Evolutionary conservation across 345 rosid genomes (phyloP).

Genomic region (Laguncularia racemosa): DNA sequence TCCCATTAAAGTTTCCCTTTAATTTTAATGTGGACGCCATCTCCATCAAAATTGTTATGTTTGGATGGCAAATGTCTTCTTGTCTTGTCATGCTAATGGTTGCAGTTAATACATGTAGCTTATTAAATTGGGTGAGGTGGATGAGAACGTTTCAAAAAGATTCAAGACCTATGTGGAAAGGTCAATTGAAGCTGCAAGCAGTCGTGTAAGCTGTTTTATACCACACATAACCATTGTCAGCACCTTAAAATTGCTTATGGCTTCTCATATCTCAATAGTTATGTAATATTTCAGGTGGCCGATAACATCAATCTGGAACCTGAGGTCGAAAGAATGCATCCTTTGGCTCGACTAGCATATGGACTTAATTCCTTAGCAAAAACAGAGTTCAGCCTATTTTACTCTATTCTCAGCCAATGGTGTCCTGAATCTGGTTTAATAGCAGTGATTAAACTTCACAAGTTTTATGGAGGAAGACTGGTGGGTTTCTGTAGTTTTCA

Average conservation of each 20-base stretch:
- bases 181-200: conserved; percentile 62
- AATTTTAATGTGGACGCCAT: no score
- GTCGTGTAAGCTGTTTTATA: conserved; percentile 45
- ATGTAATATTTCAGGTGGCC: conserved; percentile 40
- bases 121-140: conserved; percentile 28
- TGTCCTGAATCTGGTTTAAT: conserved; percentile 60
- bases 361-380: conserved; percentile 67
- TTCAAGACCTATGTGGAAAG: conserved; percentile 55
- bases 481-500: conserved; percentile 34
- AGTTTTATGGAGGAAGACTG: conserved; percentile 85
- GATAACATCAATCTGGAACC: conserved; percentile 45
- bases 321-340: conserved; percentile 49
- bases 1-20: no score
- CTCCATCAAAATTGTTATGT: no score
- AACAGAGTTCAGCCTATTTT: conserved; percentile 60
- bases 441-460: conserved; percentile 57
- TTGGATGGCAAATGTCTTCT: not conserved
- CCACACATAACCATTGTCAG: conserved; percentile 1
- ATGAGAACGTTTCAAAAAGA: conserved; percentile 35
- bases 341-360: conserved; percentile 75
- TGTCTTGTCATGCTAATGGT: conserved; percentile 12
- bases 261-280: conserved; percentile 5
- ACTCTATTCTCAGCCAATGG: conserved; percentile 54
- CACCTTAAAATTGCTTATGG: not conserved
- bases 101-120: conserved; percentile 33